Conservation (phyloP, 768 basidiomycete genomes). For the Boletus subparvulus region DNA sequence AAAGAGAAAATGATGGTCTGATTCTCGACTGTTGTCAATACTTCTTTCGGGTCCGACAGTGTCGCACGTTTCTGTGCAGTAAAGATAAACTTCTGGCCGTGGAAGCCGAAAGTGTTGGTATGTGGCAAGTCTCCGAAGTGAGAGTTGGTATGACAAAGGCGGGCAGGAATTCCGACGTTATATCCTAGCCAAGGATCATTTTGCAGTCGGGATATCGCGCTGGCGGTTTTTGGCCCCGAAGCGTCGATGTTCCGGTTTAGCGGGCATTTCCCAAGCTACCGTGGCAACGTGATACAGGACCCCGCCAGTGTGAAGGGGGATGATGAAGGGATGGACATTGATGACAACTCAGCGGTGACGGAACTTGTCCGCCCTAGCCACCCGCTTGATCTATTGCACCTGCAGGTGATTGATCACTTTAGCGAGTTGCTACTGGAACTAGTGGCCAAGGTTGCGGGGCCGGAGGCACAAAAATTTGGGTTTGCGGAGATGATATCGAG, state of each 20-base stretch:
- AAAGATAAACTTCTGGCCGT: conserved; percentile 68
- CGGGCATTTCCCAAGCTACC: conserved; percentile 37
- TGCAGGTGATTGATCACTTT: conserved; percentile 70
- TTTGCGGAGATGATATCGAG: conserved; percentile 38
- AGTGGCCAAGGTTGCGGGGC: conserved; percentile 52
- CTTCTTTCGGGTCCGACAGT: conserved; percentile 41
- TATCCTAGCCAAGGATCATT: conserved; percentile 37
- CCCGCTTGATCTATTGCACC: conserved; percentile 63
- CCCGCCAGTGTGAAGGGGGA: conserved; percentile 25
- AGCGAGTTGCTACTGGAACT: conserved; percentile 57
- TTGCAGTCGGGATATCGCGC: conserved; percentile 54
- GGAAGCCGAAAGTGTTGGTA: conserved; percentile 48
- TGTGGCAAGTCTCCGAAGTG: conserved; percentile 15
- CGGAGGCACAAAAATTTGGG: conserved; percentile 43
- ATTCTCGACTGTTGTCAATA: conserved; percentile 78
- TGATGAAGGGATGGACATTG: conserved; percentile 59
- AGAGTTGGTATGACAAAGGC: conserved; percentile 13
- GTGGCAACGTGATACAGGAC: conserved; percentile 29
- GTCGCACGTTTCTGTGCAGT: conserved; percentile 62
- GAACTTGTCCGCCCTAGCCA: conserved; percentile 47
- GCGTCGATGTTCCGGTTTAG: conserved; percentile 42
- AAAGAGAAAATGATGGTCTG: conserved; percentile 60
- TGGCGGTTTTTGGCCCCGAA: conserved; percentile 42
- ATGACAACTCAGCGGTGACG: conserved; percentile 46
- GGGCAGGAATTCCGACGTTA: conserved; percentile 24